Base-by-base conservation (phyloP, 2,329 filamentous ascomycete species). In the Arthroderma sp. region DNA sequence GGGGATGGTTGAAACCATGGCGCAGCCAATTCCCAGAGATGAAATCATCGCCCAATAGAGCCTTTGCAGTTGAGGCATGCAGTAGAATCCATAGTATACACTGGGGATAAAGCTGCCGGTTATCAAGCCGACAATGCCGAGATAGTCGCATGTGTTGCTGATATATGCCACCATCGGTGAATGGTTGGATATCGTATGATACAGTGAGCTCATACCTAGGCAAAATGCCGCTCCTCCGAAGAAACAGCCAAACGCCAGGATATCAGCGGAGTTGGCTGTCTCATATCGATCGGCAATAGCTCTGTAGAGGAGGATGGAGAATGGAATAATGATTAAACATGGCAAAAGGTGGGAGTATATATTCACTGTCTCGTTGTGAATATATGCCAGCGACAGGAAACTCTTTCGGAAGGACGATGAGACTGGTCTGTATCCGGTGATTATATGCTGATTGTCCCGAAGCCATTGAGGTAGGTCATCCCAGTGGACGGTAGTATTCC, bases 71-170 rank as follows among this genome's bases (percentile, higher is more conserved):
- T 61, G 56, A 3, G 78, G 76, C 50, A 80, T 68, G 56, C 82
- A 86, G 56, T 77, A 85, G 61, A 94, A 86, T 3, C 82, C 87
- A 62, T 93, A 94, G 63, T 86, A 91, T 48, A 98, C 64, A 41
- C 84, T 83, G 2, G 91, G 88, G 38, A 96, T 77, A 58, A 89
- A 94, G 60, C 83, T 89, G 5, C 91, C 91, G 53, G 89, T 84
- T 48, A 96, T 96, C 53, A 98, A 68, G 40, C 81, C 77, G 29
- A 96, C 85, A 54, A 98, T 98, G 5, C 91, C 91, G 4, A 89
- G 77, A 61, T 98, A 96, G 61, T 98, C 91, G 46, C 96, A 68
- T 62, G 94, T 86, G 61, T 96, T 96, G 7, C 88, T 88, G 70
- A 86, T 84, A 50, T 77, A 80, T 2, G 83, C 80, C 9, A 95